Evolutionary conservation across 768 basidiomycete genomes (phyloP).

Genomic region (Naganishia kalamii): DNA sequence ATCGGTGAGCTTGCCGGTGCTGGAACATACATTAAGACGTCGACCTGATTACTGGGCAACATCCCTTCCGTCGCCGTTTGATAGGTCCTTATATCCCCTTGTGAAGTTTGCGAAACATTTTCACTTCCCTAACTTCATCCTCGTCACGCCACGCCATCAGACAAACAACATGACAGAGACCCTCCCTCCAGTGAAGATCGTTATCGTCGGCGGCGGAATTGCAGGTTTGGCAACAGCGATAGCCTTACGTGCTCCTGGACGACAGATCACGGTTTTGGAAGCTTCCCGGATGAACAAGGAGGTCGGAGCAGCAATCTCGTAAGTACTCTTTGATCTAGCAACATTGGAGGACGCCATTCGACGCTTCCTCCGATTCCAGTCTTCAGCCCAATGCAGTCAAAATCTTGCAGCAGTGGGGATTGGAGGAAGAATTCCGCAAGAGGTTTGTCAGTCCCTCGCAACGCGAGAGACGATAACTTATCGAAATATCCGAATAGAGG

Average conservation of each 20-base stretch:
- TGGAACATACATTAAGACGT: no score
- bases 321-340: neutral
- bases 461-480: neutral
- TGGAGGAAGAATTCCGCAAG: neutral
- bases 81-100: neutral
- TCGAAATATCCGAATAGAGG: neutral
- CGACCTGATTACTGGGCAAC: no score
- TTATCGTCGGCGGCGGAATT: conserved; percentile 11
- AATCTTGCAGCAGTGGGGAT: neutral
- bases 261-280: neutral
- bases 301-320: conserved; percentile 15
- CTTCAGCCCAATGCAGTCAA: neutral
- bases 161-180: neutral
- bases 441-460: neutral
- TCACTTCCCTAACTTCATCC: no score
- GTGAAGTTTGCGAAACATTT: no score
- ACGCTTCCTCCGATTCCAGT: neutral
- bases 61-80: neutral
- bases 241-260: neutral
- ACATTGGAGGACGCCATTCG: neutral
- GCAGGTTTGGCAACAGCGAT: conserved; percentile 4
- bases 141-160: no score
- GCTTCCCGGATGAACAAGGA: conserved; percentile 14
- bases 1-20: no score
- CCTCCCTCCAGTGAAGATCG: neutral